phyloP scores from a whole-genome alignment of 2,329 filamentous ascomycete species.

The Penicillium polonicum region DNA sequence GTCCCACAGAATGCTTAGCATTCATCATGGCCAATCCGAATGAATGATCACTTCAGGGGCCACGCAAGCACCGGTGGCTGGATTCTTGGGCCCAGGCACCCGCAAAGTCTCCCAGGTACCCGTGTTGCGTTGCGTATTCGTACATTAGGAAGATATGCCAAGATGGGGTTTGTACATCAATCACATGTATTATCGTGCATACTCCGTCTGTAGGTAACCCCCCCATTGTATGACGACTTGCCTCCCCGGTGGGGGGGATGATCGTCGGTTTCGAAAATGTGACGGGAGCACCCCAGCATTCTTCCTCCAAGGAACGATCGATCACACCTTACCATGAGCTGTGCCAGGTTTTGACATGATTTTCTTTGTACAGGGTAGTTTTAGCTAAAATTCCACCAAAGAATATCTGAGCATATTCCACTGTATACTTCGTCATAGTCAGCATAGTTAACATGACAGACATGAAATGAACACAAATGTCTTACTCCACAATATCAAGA shows the following conservation, averaged over 20 bases:
- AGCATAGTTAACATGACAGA: background rate
- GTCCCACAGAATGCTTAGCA: slow-evolving; percentile 24
- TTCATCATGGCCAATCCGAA: slow-evolving; percentile 15
- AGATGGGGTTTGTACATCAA: background rate
- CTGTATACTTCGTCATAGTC: background rate
- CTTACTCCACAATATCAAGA: background rate
- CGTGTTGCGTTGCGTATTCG: background rate
- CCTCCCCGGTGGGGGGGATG: slow-evolving; percentile 2
- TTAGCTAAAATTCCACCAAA: background rate
- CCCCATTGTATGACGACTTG: background rate
- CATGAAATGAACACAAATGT: background rate
- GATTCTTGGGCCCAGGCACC: slow-evolving; percentile 11
- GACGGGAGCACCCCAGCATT: slow-evolving; percentile 16
- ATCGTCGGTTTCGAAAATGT: slow-evolving; percentile 15
- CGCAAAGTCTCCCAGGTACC: slow-evolving; percentile 6
- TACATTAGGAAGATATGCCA: background rate
- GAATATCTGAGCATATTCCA: background rate
- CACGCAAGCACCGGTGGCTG: slow-evolving; percentile 25
- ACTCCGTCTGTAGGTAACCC: background rate
- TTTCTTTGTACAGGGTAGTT: background rate
- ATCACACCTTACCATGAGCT: background rate
- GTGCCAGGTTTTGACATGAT: background rate
- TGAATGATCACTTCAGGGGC: background rate
- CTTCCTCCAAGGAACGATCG: slow-evolving; percentile 11
- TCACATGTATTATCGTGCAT: background rate